Evolutionary conservation across 2,329 filamentous ascomycete genomes (phyloP).

Genomic region (Cladosporium sp.): DNA sequence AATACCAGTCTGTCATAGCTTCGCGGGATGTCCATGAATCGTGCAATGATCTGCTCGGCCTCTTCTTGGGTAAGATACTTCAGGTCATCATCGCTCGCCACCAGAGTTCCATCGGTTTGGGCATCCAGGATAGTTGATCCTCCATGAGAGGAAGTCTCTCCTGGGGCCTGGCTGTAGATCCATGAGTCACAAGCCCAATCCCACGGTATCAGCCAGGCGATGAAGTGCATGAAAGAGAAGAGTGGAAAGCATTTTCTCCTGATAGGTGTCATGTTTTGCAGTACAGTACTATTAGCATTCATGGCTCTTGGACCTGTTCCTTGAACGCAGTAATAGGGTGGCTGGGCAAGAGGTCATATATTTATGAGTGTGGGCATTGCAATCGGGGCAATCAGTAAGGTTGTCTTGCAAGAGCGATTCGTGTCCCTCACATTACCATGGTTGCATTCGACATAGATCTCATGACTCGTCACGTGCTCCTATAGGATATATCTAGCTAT

Average conservation of each 20-base stretch:
- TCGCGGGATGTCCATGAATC: neutral
- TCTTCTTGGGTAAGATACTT: slow-evolving; percentile 1
- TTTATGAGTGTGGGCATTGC: neutral
- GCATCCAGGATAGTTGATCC: neutral
- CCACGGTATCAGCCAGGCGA: slow-evolving; percentile 3
- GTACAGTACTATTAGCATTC: neutral
- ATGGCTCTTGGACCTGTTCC: neutral
- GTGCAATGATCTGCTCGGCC: neutral
- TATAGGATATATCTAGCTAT: neutral
- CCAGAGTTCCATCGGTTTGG: neutral
- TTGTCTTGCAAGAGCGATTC: neutral
- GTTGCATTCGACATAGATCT: neutral
- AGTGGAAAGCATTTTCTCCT: neutral
- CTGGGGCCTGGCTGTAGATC: neutral
- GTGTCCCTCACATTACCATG: slow-evolving; percentile 5
- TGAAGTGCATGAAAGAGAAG: slow-evolving; percentile 6
- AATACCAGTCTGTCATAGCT: slow-evolving; percentile 3
- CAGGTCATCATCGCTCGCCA: neutral
- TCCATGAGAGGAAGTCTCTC: neutral
- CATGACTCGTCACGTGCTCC: slow-evolving; percentile 2
- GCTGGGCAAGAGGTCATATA: slow-evolving; percentile 2
- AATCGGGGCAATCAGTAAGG: neutral
- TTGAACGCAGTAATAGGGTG: neutral
- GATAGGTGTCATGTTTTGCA: slow-evolving; percentile 1
- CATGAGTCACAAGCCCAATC: neutral